Conservation (phyloP, 2,329 filamentous ascomycete species). For the Chaetothyriales sp. region DNA sequence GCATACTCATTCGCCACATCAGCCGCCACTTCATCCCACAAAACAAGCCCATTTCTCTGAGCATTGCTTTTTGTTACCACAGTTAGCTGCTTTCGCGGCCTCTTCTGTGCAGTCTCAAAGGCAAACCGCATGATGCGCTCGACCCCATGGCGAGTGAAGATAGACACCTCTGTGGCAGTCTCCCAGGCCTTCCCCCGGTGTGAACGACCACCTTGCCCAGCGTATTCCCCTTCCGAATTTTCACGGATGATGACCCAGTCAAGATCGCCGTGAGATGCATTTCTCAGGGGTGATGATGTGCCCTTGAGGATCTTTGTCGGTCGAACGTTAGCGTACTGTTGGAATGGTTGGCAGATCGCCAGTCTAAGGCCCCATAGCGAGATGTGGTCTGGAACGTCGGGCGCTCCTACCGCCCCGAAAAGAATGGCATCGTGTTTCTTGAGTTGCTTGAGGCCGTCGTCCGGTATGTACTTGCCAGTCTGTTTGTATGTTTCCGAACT, state of each 20-base stretch:
- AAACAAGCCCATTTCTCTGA: conserved; percentile 53
- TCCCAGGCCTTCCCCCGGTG: conserved; percentile 48
- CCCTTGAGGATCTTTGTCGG: conserved; percentile 51
- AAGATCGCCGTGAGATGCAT: conserved; percentile 26
- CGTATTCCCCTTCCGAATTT: conserved; percentile 55
- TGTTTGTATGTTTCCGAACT: conserved; percentile 53
- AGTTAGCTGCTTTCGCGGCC: conserved; percentile 45
- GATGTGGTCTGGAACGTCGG: conserved; percentile 52
- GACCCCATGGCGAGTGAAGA: conserved; percentile 49
- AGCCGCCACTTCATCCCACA: conserved; percentile 51
- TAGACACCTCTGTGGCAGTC: conserved; percentile 47
- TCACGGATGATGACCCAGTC: conserved; percentile 56
- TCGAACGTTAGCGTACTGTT: conserved; percentile 56
- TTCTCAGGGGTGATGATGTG: conserved; percentile 37
- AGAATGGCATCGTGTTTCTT: conserved; percentile 51
- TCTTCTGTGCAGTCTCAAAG: conserved; percentile 45
- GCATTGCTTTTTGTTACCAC: conserved; percentile 55
- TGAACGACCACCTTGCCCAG: conserved; percentile 49
- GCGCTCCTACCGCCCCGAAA: conserved; percentile 53
- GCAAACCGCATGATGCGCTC: conserved; percentile 50
- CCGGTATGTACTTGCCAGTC: conserved; percentile 51
- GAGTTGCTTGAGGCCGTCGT: conserved; percentile 44
- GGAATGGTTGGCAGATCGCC: conserved; percentile 52
- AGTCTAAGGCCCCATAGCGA: conserved; percentile 54
- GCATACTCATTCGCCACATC: conserved; percentile 44